Base-by-base conservation (phyloP, 2,329 filamentous ascomycete genomes). In the Didymella pomorum region DNA sequence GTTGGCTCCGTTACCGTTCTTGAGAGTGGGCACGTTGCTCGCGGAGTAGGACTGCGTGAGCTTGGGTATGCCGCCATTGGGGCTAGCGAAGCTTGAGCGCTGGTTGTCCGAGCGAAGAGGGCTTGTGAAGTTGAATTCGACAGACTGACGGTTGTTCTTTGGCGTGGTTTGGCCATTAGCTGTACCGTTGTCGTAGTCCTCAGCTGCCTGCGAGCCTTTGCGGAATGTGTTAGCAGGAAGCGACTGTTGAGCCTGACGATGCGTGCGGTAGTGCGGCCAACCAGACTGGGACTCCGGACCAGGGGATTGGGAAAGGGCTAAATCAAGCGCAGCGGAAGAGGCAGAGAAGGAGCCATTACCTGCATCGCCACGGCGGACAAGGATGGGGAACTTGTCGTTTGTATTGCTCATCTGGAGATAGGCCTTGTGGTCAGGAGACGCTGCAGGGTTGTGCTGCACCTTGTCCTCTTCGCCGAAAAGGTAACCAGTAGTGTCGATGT, bases 1-100 rank as follows among this genome's bases (percentile, higher is more conserved):
- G 33, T 72, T 68, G 46, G 83, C 79, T 48, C 82, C 77, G 46
- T 79, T 82, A 52, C 85, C 82, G 65, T 83, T 89, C 84, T 95
- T 96, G 71, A 93, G 82, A 8, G 93, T 96, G 4, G 93, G 91
- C 20, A 97, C 84, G 71, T 98, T 93, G 76, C 90, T 95, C 52
- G 92, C 88, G 10, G 95, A 97, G 80, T 91, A 97, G 0, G 94
- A 97, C 43, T 90, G 89, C 78, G 93, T 91, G 57, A 97, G 78
- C 80, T 91, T 92, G 28, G 89, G 90, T 52, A 86, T 86, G 25
- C 86, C 82, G 75, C 89, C 84, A 59, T 62, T 63, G 78, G 52
- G 88, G 87, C 79, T 88, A 82, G 64, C 70, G 47, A 78, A 76
- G 56, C 77, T 77, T 12, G 80, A 77, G 51, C 80, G 80, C 74